Percentiles rank a stretch among this genome's conserved stretches.
Evolutionary conservation across 306 rosid species (phyloP).

Genomic region (Prunus kanzakura): DNA sequence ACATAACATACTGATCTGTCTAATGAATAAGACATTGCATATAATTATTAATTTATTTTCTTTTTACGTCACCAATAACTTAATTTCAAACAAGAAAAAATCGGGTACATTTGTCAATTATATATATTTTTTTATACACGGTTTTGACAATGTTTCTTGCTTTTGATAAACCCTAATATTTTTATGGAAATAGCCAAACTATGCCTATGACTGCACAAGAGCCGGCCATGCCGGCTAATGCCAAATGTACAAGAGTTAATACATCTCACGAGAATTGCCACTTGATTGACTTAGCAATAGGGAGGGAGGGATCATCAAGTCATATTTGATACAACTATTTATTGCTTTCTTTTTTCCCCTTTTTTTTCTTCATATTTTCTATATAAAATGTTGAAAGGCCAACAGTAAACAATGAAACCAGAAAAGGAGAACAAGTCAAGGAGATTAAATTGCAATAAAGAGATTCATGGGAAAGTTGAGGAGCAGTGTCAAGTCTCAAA

Average conservation of each 20-base stretch:
- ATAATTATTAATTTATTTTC: too few relatives aligned
- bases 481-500: neutral
- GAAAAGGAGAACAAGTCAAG: neutral
- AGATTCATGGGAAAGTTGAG: constrained; percentile 39
- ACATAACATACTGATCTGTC: too few relatives aligned
- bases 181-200: neutral
- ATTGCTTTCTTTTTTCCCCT: neutral
- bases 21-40: too few relatives aligned
- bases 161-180: neutral
- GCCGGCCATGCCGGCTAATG: constrained; percentile 23
- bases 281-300: constrained; percentile 6
- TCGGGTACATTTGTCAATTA: neutral
- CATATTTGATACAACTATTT: neutral
- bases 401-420: constrained; percentile 22
- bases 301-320: neutral
- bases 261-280: constrained; percentile 43
- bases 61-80: too few relatives aligned
- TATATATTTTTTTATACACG: neutral
- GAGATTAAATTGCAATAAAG: constrained; percentile 29
- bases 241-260: constrained; percentile 24
- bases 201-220: neutral
- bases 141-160: neutral
- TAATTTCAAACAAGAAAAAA: neutral
- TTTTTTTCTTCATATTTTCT: neutral
- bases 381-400: neutral